Base-by-base conservation (phyloP, 495 filamentous ascomycete genomes). In the Tuber magnatum region DNA sequence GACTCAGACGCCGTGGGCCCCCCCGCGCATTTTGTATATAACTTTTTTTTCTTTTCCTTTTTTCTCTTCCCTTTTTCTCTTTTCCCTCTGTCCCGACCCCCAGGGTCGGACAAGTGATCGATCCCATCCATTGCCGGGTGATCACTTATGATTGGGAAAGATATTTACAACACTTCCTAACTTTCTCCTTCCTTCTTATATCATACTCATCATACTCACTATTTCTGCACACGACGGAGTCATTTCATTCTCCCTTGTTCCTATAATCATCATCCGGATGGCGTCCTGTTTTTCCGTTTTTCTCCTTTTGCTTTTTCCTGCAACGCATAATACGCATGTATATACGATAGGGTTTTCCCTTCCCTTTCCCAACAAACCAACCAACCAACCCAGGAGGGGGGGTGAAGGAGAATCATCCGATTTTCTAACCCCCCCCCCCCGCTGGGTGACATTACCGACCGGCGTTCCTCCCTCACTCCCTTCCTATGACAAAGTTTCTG, bases 11-110 rank as follows among this genome's bases (percentile, higher is more conserved):
- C 28, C 28, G 35, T 5, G 24, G 40, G 35, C 14, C 41, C 3
- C 70, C 43, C 16, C 70, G 56, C 70, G 40, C 24, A 68, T 38
- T 74, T 28, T 69, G 56, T 74, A 38, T 46, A 38, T 35, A 38
- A 2, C 71, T 69, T 48, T 73, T 3, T 14, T 28, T 56, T 10
- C 3, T 68, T 38, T 8, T 2, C 4, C 22, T 8, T 38, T 44
- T 46, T n/a, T n/a, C n/a, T n/a, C n/a, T n/a, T n/a, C n/a, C n/a
- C n/a, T 71, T 40, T 28, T 40, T 71, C 6, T 18, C 40, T 46
- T 16, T 44, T 72, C 20, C 24, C 46, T 72, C 38, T 69, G 8
- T 10, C 18, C 5, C 5, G 2, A 18, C 40, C 28, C 38, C 43
- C 35, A 0, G 12, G 20, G n/a, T 12, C 1, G 3, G 3, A 14